Percentiles rank a stretch among this genome's conserved stretches.
phyloP scores from a whole-genome alignment of 345 rosid genomes.

The Acer campestre region DNA sequence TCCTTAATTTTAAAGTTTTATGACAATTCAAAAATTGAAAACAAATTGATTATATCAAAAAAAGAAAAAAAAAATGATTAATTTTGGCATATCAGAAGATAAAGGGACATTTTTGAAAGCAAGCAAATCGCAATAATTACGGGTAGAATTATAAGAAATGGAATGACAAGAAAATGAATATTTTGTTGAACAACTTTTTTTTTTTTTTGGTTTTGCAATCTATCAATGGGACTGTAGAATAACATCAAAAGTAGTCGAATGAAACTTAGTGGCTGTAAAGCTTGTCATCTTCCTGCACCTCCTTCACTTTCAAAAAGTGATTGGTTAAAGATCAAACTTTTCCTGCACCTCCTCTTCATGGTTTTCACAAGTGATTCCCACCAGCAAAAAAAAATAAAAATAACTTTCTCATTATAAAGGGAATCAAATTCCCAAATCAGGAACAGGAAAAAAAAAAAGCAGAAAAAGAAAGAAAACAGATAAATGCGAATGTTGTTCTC shows the following conservation, averaged over 20 bases:
- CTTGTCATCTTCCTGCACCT: not conserved
- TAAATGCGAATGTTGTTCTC: constrained; percentile 1
- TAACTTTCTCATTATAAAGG: not conserved
- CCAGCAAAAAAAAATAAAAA: not conserved
- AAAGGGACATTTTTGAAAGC: too few species aligned
- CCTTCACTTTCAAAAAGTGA: not conserved
- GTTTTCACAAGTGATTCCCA: constrained; percentile 9
- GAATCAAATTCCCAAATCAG: constrained; percentile 1
- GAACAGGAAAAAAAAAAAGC: not conserved
- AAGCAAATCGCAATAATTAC: too few species aligned
- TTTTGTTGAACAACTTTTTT: not conserved
- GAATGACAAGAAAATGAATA: not conserved
- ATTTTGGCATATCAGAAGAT: too few species aligned
- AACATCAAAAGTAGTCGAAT: not conserved
- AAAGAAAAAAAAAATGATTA: too few species aligned
- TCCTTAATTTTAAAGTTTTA: too few species aligned
- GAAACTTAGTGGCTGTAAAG: not conserved
- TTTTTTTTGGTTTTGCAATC: not conserved
- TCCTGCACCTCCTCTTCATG: not conserved
- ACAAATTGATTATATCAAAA: too few species aligned
- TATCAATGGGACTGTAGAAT: not conserved
- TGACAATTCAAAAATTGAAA: too few species aligned
- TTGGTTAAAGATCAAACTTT: not conserved
- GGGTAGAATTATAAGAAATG: too few species aligned
- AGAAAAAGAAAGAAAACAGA: not conserved